These are phyloP conservation scores for Drechmeria coniospora DNA, from an alignment of 2,329 filamentous ascomycete species.

Conservation along the genomic window DNA sequence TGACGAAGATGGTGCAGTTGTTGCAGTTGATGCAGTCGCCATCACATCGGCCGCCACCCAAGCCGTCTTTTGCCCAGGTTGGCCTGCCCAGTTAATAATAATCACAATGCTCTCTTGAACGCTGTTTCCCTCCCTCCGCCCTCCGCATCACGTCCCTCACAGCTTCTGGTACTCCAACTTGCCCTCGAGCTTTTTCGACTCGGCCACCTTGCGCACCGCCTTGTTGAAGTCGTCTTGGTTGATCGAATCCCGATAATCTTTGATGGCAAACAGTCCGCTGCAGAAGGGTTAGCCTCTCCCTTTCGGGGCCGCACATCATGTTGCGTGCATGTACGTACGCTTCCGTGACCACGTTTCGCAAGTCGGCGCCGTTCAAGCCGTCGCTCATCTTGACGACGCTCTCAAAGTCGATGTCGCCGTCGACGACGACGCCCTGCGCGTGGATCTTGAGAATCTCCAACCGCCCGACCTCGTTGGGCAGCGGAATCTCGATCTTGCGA, in stretches of 20 bases:
- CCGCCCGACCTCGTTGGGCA: slow-evolving; percentile 92
- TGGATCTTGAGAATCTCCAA: slow-evolving; percentile 98
- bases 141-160: no score
- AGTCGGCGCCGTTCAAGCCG: slow-evolving; percentile 89
- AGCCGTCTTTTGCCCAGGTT: no score
- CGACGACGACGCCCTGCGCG: slow-evolving; percentile 66
- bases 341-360: slow-evolving; percentile 96
- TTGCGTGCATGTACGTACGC: slow-evolving; percentile 51
- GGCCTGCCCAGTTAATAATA: no score
- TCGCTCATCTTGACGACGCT: slow-evolving; percentile 99
- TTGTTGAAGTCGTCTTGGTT: slow-evolving; percentile 99
- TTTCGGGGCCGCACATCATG: no score
- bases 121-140: no score
- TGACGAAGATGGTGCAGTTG: no score
- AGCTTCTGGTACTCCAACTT: slow-evolving; percentile 97
- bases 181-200: slow-evolving; percentile 96
- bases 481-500: slow-evolving; percentile 92
- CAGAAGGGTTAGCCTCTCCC: slow-evolving; percentile 2
- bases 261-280: slow-evolving; percentile 92
- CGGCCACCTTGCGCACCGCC: slow-evolving; percentile 90
- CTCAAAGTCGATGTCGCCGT: slow-evolving; percentile 96
- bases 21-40: no score
- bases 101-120: no score
- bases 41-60: no score
- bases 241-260: slow-evolving; percentile 89